Evolutionary conservation across 257 asterid species (phyloP).

Genomic region (Linaria vulgaris): DNA sequence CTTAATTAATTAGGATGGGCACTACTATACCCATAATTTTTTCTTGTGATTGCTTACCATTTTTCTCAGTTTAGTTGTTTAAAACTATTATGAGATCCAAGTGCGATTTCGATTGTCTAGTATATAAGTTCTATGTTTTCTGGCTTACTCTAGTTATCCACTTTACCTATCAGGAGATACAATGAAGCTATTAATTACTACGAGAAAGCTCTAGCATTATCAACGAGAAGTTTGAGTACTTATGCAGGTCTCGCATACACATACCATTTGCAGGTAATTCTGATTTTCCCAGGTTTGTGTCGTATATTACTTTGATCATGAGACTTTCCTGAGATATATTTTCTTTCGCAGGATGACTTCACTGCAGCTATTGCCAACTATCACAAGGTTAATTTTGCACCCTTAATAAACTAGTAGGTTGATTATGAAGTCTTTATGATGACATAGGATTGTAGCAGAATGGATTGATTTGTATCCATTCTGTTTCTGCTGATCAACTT

Average conservation of each 20-base stretch:
- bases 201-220: slow-evolving; percentile 93
- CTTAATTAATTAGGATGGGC: not conserved
- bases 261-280: slow-evolving; percentile 76
- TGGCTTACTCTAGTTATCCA: slow-evolving; percentile 16
- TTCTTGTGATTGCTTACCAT: not conserved
- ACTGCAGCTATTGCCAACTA: slow-evolving; percentile 76
- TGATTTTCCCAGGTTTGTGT: not conserved
- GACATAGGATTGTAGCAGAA: not conserved
- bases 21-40: not conserved
- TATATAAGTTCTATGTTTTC: not conserved
- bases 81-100: not conserved
- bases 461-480: no score
- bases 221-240: slow-evolving; percentile 84
- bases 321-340: slow-evolving; percentile 9
- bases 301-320: not conserved
- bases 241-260: slow-evolving; percentile 98
- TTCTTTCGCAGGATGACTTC: slow-evolving; percentile 63
- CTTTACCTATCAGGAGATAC: slow-evolving; percentile 66
- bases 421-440: no score
- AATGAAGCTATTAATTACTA: slow-evolving; percentile 76
- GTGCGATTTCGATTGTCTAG: not conserved
- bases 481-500: no score
- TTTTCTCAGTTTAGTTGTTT: not conserved
- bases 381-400: slow-evolving; percentile 67
- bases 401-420: not conserved